Conservation (phyloP, 2,329 filamentous ascomycete species). For the Alternaria alternata region DNA sequence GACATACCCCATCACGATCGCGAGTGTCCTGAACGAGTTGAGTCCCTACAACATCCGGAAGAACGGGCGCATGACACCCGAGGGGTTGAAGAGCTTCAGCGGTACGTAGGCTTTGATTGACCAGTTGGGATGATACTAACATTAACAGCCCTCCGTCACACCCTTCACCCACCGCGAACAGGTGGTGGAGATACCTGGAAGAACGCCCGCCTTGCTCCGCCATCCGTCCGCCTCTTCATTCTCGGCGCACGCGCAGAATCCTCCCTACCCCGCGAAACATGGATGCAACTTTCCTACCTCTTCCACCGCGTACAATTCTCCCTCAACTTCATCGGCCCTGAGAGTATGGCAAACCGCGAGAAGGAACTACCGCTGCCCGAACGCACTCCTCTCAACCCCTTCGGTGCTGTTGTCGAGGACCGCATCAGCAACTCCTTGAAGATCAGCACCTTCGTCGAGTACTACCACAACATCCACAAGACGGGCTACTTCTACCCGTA, state of each 20-base stretch:
- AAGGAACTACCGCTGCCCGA: constrained; percentile 90
- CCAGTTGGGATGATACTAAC: constrained; percentile 14
- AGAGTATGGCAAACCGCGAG: constrained; percentile 94
- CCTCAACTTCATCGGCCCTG: constrained; percentile 92
- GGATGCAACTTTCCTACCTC: constrained; percentile 92
- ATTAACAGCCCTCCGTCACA: constrained; percentile 81
- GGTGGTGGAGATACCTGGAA: constrained; percentile 79
- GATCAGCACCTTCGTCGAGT: constrained; percentile 96
- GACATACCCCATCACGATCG: constrained; percentile 92
- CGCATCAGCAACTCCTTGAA: constrained; percentile 89
- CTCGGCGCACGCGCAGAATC: constrained; percentile 97
- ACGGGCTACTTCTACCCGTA: constrained; percentile 91
- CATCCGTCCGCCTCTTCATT: constrained; percentile 90
- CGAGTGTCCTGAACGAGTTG: constrained; percentile 89
- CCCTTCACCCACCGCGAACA: constrained; percentile 83
- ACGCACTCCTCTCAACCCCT: constrained; percentile 85
- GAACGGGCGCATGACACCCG: constrained; percentile 78
- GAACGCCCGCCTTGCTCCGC: constrained; percentile 82
- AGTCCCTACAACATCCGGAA: constrained; percentile 87
- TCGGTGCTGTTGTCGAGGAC: constrained; percentile 92
- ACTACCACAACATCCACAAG: constrained; percentile 95
- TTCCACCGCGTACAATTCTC: constrained; percentile 94
- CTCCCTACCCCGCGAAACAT: constrained; percentile 89
- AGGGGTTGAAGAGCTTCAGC: constrained; percentile 92
- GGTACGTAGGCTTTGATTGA: constrained; percentile 64